Base-by-base conservation (phyloP, 2,329 filamentous ascomycete genomes). In the Aphanocladium album region DNA sequence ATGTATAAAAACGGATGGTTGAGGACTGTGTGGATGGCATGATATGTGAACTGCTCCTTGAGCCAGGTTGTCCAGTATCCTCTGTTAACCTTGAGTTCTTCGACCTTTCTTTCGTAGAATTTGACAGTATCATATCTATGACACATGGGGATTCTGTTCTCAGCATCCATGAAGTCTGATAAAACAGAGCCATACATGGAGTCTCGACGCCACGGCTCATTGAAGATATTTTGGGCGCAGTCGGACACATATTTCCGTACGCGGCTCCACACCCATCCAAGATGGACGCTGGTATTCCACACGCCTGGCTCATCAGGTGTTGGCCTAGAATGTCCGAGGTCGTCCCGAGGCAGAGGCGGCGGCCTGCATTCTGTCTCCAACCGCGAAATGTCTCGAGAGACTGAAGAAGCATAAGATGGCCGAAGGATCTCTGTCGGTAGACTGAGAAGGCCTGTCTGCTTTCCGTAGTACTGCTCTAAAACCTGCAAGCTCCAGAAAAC, bases 1-100 rank as follows among this genome's bases (percentile, higher is more conserved):
- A 81, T 81, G 66, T 82, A 82, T 8, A 83, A 72, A 62, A 83
- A 82, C 0, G 80, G 80, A 60, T 83, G 80, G 64, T 83, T 82
- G 39, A 83, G 67, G 2, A 82, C 77, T 0, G 78, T 80, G 12
- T 76, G 73, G 52, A 82, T 81, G 14, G 75, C 75, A 55, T 83
- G 80, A 66, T 82, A 83, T 1, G 77, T 80, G 64, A 83, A 80
- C 63, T 83, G 80, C 55, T 80, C 72, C 65, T 80, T 81, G 19
- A 83, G 66, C 80, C 80, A 83, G 0, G 80, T 77, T 0, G 74
- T 74, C 79, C 79, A 83, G 65, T 82, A 82, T 57, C 77, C 75
- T 2, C 76, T 72, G 57, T 79, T 77, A 12, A 71, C 63, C 60
- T 72, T 72, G 12, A 82, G 58, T 52, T 82, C 80, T 3, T 80